Evolutionary conservation across 2,329 filamentous ascomycete species (phyloP).

Genomic region (Trichophyton verrucosum): DNA sequence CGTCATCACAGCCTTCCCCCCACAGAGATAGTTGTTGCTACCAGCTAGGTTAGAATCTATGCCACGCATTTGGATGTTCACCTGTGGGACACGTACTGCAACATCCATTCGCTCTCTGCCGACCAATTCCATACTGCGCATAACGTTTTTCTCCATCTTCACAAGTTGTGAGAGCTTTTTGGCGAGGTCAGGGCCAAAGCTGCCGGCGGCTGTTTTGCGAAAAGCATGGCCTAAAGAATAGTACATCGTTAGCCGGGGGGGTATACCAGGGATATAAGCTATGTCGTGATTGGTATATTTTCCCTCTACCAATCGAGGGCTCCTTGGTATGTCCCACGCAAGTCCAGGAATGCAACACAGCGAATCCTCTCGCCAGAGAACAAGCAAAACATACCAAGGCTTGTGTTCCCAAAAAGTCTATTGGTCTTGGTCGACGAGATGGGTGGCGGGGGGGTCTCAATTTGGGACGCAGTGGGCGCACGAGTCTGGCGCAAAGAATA

Average conservation of each 20-base stretch:
- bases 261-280: neutral
- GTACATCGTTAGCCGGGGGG: neutral
- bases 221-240: constrained; percentile 47
- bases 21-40: constrained; percentile 98
- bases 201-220: constrained; percentile 40
- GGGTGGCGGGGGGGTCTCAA: constrained; percentile 86
- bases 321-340: neutral
- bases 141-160: constrained; percentile 99
- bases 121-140: constrained; percentile 94
- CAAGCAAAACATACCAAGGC: constrained; percentile 56
- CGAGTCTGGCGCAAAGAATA: constrained; percentile 98
- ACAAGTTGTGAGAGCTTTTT: constrained; percentile 97
- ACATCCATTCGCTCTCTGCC: constrained; percentile 97
- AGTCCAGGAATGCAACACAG: neutral
- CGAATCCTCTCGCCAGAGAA: neutral
- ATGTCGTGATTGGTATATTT: neutral
- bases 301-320: neutral
- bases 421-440: constrained; percentile 81
- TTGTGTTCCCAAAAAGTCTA: constrained; percentile 75
- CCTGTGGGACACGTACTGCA: constrained; percentile 54
- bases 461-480: constrained; percentile 83
- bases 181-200: constrained; percentile 66
- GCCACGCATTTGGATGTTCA: neutral
- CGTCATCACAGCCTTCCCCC: constrained; percentile 91
- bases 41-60: constrained; percentile 14